These are phyloP conservation scores for Backusella macrospora DNA, from an alignment of 192 early-diverging fungal species.

Conservation along the genomic window DNA sequence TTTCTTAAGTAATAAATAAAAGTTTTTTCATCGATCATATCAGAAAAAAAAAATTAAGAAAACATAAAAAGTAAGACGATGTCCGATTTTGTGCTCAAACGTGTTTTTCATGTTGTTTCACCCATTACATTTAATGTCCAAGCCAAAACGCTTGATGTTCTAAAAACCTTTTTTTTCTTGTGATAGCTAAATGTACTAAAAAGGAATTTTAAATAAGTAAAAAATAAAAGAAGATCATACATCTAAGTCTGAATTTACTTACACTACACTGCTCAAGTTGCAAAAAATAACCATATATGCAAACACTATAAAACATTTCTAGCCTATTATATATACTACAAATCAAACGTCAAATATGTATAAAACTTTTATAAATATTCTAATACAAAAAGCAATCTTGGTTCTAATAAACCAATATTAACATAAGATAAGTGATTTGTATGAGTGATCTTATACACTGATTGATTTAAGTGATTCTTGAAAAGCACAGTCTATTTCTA, in stretches of 20 bases:
- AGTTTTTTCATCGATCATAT: neutral
- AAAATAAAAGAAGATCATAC: neutral
- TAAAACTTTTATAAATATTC: neutral
- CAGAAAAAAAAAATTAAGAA: neutral
- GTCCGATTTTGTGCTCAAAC: conserved; percentile 11
- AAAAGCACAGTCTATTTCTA: too few relatives aligned
- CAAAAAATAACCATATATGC: too few relatives aligned
- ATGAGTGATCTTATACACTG: neutral
- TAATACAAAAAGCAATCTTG: neutral
- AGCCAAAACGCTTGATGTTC: neutral
- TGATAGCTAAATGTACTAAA: neutral
- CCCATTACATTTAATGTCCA: neutral
- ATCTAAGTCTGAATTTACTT: neutral
- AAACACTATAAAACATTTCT: too few relatives aligned
- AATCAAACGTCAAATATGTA: neutral
- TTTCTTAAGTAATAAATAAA: conserved; percentile 1
- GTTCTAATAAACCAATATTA: neutral
- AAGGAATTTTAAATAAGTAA: neutral
- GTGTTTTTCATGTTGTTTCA: conserved; percentile 1
- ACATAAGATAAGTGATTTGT: neutral
- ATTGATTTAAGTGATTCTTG: neutral
- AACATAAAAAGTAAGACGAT: neutral
- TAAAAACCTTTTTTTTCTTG: neutral
- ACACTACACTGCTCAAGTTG: neutral
- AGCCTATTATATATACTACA: too few relatives aligned